Conservation (phyloP, 2,329 filamentous ascomycete genomes). For the Trichoderma sp. region DNA sequence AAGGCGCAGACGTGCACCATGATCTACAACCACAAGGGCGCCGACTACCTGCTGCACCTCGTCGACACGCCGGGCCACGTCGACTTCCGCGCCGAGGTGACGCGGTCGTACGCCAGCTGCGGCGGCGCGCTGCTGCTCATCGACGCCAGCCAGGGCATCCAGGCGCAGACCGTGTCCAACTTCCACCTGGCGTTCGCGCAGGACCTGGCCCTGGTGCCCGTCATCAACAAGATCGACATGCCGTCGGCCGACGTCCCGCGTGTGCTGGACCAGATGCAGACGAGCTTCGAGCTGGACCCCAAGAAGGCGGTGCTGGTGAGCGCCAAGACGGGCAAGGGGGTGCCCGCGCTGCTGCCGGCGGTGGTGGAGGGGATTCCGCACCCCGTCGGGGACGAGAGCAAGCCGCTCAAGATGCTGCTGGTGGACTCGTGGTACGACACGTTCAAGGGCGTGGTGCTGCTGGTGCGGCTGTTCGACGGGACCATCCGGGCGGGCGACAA, state of each 20-base stretch:
- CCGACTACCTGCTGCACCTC: slow-evolving; percentile 90
- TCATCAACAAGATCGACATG: slow-evolving; percentile 96
- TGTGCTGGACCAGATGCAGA: slow-evolving; percentile 82
- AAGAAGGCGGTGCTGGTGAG: slow-evolving; percentile 73
- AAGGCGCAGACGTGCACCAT: slow-evolving; percentile 99
- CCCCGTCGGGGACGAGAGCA: slow-evolving; percentile 71
- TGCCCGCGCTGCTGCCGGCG: slow-evolving; percentile 77
- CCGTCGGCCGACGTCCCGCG: slow-evolving; percentile 84
- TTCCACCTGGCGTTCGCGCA: slow-evolving; percentile 97
- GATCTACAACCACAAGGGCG: slow-evolving; percentile 83
- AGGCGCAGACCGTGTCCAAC: slow-evolving; percentile 97
- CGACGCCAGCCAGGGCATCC: slow-evolving; percentile 93
- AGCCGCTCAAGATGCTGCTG: slow-evolving; percentile 79
- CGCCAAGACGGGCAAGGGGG: slow-evolving; percentile 91
- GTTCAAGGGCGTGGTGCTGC: slow-evolving; percentile 88
- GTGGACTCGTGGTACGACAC: slow-evolving; percentile 99
- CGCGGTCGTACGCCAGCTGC: slow-evolving; percentile 92
- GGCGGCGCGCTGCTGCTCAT: slow-evolving; percentile 90
- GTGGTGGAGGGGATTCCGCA: slow-evolving; percentile 84
- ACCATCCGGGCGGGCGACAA: slow-evolving; percentile 79
- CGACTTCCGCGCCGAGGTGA: slow-evolving; percentile 95
- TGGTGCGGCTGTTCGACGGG: slow-evolving; percentile 91
- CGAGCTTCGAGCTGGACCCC: slow-evolving; percentile 84
- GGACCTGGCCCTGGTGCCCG: slow-evolving; percentile 80
- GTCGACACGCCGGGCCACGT: slow-evolving; percentile 98